Base-by-base conservation (phyloP, 768 basidiomycete genomes). In the Tubosaeta sp. region DNA sequence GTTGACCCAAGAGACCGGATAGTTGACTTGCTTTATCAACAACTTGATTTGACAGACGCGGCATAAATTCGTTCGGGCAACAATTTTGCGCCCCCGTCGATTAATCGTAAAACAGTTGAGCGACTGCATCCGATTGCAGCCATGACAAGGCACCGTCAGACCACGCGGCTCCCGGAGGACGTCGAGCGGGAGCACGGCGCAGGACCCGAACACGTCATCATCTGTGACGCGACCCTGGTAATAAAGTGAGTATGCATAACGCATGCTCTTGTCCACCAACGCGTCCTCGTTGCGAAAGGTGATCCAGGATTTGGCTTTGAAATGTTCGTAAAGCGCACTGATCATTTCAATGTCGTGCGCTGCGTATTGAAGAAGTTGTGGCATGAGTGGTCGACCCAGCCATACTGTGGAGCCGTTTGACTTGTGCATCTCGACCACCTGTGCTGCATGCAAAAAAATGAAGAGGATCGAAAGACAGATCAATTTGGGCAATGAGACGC, bases 271-370 rank as follows among this genome's bases (percentile, higher is more conserved):
- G 4, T 60, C 58, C 13, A 59, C 53, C 26, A 67, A 48, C 1
- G 10, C 12, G 12, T 12, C 52, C 12, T 60, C 55, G 19, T 59
- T 63, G 39, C 3, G 3, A 1, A 45, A 19, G 0, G 58, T 68
- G 47, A 67, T 65, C 65, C 67, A 67, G 0, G 47, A 46, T 8
- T 52, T n/a, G 33, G 55, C 12, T 9, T 55, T 54, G 51, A 77
- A 76, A 43, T 69, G 57, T 6, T 64, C 59, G 58, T 72, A 72
- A 22, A 76, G 65, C 2, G 61, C 53, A 11, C 59, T 64, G 48
- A 77, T 71, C 52, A 75, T 64, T 29, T 66, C 64, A 43, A 76
- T 70, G 59, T 77, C 76, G 53, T 71, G 69, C 6, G 74, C 73
- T 3, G 76, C 75, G 33, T 77, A 77, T 16, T 64, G 60, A 25